Percentiles rank a stretch among this genome's conserved stretches.
Evolutionary conservation across 2,329 filamentous ascomycete species (phyloP).

Genomic region (Sporothrix schenckii): DNA sequence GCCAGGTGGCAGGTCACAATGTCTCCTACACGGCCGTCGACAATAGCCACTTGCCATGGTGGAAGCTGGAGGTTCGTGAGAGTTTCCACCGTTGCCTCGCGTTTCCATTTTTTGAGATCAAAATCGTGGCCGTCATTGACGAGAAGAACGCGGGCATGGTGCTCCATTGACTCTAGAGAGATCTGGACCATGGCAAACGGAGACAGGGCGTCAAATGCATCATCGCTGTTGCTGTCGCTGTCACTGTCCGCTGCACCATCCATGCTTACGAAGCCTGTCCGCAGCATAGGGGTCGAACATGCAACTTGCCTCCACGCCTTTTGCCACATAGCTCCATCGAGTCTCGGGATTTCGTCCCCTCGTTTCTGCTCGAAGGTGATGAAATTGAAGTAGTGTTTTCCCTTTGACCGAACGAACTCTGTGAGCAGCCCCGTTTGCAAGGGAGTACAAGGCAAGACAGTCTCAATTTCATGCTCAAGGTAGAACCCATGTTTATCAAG

Average conservation of each 20-base stretch:
- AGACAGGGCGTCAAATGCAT: constrained; percentile 45
- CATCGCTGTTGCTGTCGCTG: constrained; percentile 64
- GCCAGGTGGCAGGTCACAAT: constrained; percentile 44
- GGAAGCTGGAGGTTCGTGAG: constrained; percentile 54
- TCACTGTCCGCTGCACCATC: constrained; percentile 67
- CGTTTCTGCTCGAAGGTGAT: constrained; percentile 57
- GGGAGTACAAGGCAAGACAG: constrained; percentile 74
- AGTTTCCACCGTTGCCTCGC: constrained; percentile 42
- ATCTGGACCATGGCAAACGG: constrained; percentile 78
- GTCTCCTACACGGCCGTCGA: constrained; percentile 44
- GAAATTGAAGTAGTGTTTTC: constrained; percentile 75
- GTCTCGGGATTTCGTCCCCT: constrained; percentile 37
- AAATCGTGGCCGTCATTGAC: constrained; percentile 37
- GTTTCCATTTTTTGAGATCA: constrained; percentile 46
- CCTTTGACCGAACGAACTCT: constrained; percentile 69
- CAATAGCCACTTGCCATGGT: constrained; percentile 65
- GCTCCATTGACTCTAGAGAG: constrained; percentile 25
- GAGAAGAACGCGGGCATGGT: background rate
- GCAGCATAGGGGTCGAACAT: constrained; percentile 68
- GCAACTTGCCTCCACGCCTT: constrained; percentile 63
- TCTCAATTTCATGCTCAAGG: constrained; percentile 49
- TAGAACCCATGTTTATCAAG: constrained; percentile 36
- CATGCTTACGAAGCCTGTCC: constrained; percentile 70
- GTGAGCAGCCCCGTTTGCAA: constrained; percentile 79
- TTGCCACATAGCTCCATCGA: constrained; percentile 48